A percentile compares a stretch with the other conserved stretches of the same genome.
These are phyloP conservation scores for Serendipita vermifera DNA, from an alignment of 768 basidiomycete species.

Conservation along the genomic window DNA sequence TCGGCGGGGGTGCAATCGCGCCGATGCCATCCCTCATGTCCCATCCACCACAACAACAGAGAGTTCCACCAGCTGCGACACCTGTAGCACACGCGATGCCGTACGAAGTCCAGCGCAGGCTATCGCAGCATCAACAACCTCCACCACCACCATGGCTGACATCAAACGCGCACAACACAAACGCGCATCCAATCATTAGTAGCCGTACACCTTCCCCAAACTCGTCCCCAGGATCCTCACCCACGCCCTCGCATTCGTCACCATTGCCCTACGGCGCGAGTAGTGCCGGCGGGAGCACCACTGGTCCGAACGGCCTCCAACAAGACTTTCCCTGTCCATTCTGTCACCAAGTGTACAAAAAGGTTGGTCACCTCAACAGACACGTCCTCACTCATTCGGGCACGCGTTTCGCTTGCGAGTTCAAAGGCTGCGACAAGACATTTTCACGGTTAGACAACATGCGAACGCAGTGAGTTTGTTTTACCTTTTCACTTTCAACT, in stretches of 20 bases:
- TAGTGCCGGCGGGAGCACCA: neutral
- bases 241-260: neutral
- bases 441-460: neutral
- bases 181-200: neutral
- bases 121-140: too few relatives aligned
- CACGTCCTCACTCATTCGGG: neutral
- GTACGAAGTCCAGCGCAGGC: too few relatives aligned
- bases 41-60: too few relatives aligned
- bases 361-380: neutral
- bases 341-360: neutral
- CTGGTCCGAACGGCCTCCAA: neutral
- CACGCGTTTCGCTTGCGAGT: neutral
- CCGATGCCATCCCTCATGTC: too few relatives aligned
- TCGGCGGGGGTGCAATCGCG: too few relatives aligned
- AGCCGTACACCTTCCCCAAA: neutral
- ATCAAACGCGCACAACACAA: neutral
- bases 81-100: too few relatives aligned
- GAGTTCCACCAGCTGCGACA: too few relatives aligned
- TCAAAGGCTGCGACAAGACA: neutral
- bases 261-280: neutral
- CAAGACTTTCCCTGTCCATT: neutral
- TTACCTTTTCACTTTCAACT: too few relatives aligned
- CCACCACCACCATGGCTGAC: neutral
- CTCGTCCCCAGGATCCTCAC: neutral
- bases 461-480: neutral